These are phyloP conservation scores for Chalciporus pseudorubinellus DNA, from an alignment of 768 basidiomycete genomes.

Conservation along the genomic window DNA sequence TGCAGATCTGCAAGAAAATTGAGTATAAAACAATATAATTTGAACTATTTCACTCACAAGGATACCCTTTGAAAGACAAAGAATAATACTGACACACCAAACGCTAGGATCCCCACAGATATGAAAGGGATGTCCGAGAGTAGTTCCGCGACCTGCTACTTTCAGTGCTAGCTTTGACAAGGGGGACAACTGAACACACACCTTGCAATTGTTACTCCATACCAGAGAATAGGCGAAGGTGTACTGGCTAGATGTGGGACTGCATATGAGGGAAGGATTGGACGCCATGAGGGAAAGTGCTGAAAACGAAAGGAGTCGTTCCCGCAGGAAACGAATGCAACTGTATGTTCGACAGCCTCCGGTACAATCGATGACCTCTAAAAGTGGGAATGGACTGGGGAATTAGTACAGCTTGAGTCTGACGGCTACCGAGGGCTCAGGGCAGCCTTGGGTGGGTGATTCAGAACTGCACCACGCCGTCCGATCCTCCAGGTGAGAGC, in stretches of 20 bases:
- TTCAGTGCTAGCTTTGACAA: slow-evolving; percentile 4
- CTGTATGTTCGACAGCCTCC: background rate
- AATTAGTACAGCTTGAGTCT: slow-evolving; percentile 9
- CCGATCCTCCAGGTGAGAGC: background rate
- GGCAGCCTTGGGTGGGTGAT: background rate
- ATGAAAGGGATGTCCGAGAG: slow-evolving; percentile 67
- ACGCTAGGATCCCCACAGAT: slow-evolving; percentile 60
- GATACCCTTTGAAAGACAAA: slow-evolving; percentile 50
- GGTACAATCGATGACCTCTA: slow-evolving; percentile 3
- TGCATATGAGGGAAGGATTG: slow-evolving; percentile 13
- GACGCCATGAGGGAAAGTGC: slow-evolving; percentile 19
- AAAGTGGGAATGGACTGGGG: slow-evolving; percentile 6
- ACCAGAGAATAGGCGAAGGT: slow-evolving; percentile 30
- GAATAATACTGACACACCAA: slow-evolving; percentile 59
- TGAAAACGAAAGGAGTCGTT: slow-evolving; percentile 13
- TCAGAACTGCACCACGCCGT: background rate
- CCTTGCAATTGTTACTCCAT: slow-evolving; percentile 43
- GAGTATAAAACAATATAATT: background rate
- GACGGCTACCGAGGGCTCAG: slow-evolving; percentile 8
- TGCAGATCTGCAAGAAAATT: slow-evolving; percentile 35
- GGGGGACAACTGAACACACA: slow-evolving; percentile 33
- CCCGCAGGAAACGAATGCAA: slow-evolving; percentile 8
- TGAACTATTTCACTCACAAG: slow-evolving; percentile 38
- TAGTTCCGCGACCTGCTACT: slow-evolving; percentile 49
- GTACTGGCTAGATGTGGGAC: slow-evolving; percentile 15